Base-by-base conservation (phyloP, 2,329 filamentous ascomycete species). In the Claviceps capensis region DNA sequence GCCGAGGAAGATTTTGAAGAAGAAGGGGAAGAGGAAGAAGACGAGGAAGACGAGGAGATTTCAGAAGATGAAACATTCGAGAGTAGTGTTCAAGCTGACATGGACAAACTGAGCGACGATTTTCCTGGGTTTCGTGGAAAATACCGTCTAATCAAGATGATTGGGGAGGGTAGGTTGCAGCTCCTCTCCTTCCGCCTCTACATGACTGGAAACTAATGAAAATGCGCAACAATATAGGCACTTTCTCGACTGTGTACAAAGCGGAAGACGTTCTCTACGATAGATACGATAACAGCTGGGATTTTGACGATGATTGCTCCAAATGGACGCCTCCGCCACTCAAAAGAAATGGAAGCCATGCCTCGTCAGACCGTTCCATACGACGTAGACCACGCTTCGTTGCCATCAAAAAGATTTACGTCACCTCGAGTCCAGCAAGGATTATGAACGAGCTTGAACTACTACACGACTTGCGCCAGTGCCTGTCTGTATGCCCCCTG, bases 401-500 rank as follows among this genome's bases (percentile, higher is more conserved):
- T 56, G 93, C 94, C 19, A 87, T 98, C 68, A 98, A 98, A 72
- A 98, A 98, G 72, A 98, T 98, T 60, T 98, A 98, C 67, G 93
- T 97, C 57, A 98, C 94, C 0, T 96, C 90, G 56, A 96, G 89
- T 59, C 93, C 93, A 0, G 77, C 83, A 30, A 86, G 93, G 46
- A 97, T 98, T 60, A 81, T 95, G 63, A 98, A 98, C 70, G 93
- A 98, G 69, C 82, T 98, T 17, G 91, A 97, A 61, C 77, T 98
- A 22, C 79, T 98, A 22, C 82, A 95, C 64, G 89, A 95, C 64
- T 78, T 98, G 8, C 81, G 86, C 48, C 80, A 85, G 52, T 95
- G 86, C 54, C 77, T 81, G 41, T 88, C 88, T 2, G 90, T 98
- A 26, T 97, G 93, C 60, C 91, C 93, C 37, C 78, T 98, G 19